Evolutionary conservation across 2,329 filamentous ascomycete species (phyloP).

Genomic region (Xylaria sp.): DNA sequence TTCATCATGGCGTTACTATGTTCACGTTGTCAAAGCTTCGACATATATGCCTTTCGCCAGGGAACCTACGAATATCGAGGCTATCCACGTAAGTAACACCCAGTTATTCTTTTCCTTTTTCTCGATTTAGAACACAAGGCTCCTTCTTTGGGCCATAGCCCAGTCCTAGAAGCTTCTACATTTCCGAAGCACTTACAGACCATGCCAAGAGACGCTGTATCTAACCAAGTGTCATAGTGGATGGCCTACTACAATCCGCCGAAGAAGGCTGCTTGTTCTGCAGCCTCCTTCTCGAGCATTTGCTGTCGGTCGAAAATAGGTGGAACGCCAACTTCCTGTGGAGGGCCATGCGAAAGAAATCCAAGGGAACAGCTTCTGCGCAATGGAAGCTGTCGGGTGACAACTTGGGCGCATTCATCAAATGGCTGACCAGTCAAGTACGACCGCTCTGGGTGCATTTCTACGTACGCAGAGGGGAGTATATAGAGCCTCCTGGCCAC

Average conservation of each 20-base stretch:
- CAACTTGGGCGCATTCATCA: constrained; percentile 10
- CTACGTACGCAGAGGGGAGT: constrained; percentile 13
- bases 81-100: constrained; percentile 12
- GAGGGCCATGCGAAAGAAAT: constrained; percentile 15
- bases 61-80: constrained; percentile 25
- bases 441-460: constrained; percentile 28
- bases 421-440: constrained; percentile 8
- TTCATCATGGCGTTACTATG: constrained; percentile 21
- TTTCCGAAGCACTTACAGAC: background rate
- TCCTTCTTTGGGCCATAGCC: no score
- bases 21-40: constrained; percentile 27
- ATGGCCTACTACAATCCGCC: constrained; percentile 11
- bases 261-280: constrained; percentile 27
- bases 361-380: background rate
- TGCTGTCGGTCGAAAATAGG: constrained; percentile 14
- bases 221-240: background rate
- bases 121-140: background rate
- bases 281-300: constrained; percentile 22
- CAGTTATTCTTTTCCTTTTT: background rate
- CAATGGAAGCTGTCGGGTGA: constrained; percentile 4
- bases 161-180: background rate
- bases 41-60: constrained; percentile 28
- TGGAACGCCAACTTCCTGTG: constrained; percentile 14
- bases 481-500: constrained; percentile 1
- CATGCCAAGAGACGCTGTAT: background rate